phyloP scores from a whole-genome alignment of 495 filamentous ascomycete species.

The Tuber melanosporum region DNA sequence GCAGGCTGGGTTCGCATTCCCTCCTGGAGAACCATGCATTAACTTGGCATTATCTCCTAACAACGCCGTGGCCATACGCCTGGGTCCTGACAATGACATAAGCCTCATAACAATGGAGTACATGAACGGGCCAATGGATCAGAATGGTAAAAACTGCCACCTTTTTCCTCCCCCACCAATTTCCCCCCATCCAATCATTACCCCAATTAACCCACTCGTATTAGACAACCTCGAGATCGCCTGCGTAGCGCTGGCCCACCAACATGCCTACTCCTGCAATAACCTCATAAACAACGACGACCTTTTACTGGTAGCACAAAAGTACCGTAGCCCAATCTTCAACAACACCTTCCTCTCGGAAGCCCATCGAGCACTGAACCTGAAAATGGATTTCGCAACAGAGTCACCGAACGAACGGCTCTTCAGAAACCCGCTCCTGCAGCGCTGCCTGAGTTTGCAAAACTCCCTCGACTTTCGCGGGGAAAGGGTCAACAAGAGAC shows the following conservation, averaged over 20 bases:
- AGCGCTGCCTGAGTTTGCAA: slow-evolving; percentile 40
- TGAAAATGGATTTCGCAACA: slow-evolving; percentile 42
- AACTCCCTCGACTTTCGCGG: slow-evolving; percentile 40
- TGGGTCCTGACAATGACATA: slow-evolving; percentile 31
- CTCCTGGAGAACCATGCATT: slow-evolving; percentile 30
- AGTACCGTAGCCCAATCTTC: slow-evolving; percentile 36
- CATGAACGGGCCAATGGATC: slow-evolving; percentile 21
- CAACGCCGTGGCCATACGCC: slow-evolving; percentile 36
- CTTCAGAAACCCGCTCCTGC: slow-evolving; percentile 38
- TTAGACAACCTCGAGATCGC: slow-evolving; percentile 36
- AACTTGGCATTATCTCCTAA: slow-evolving; percentile 40
- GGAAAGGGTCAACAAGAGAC: slow-evolving; percentile 30
- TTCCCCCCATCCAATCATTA: neutral
- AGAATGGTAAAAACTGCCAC: slow-evolving; percentile 8
- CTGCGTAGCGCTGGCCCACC: slow-evolving; percentile 38
- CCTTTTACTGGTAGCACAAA: slow-evolving; percentile 35
- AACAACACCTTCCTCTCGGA: slow-evolving; percentile 40
- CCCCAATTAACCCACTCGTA: neutral
- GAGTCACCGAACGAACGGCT: slow-evolving; percentile 38
- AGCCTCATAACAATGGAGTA: slow-evolving; percentile 35
- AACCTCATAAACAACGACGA: slow-evolving; percentile 42
- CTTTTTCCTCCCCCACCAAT: neutral
- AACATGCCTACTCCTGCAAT: slow-evolving; percentile 40
- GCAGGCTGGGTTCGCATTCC: slow-evolving; percentile 40
- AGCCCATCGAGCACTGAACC: slow-evolving; percentile 32